A percentile compares a stretch with the other conserved stretches of the same genome.
Evolutionary conservation across 1,284 basidiomycete species (phyloP).

Genomic region (Erythrobasidium hasegawianum): DNA sequence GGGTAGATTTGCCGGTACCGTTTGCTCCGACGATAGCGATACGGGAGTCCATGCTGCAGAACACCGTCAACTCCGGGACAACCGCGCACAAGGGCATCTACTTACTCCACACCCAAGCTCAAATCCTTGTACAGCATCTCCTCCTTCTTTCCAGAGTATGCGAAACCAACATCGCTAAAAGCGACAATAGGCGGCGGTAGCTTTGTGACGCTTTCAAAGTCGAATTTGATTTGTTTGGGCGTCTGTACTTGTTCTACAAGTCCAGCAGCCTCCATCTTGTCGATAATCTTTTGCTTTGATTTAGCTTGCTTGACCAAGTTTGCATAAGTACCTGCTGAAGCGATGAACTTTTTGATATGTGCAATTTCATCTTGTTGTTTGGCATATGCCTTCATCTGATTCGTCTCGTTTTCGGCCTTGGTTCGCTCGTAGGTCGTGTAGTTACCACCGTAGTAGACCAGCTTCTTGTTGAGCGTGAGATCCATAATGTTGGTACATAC

Average conservation of each 20-base stretch:
- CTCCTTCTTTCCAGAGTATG: constrained; percentile 81
- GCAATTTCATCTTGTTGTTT: constrained; percentile 82
- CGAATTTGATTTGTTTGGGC: constrained; percentile 74
- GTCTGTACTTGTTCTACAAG: constrained; percentile 83
- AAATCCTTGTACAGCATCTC: constrained; percentile 85
- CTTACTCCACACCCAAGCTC: constrained; percentile 89
- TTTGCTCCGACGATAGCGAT: constrained; percentile 98
- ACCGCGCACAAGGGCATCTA: too few relatives aligned
- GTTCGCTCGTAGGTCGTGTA: constrained; percentile 73
- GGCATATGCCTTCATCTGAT: constrained; percentile 97
- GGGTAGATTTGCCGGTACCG: constrained; percentile 95
- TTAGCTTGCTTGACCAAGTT: constrained; percentile 98
- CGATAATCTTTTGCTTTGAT: constrained; percentile 99
- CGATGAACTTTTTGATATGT: constrained; percentile 61
- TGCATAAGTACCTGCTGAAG: constrained; percentile 96
- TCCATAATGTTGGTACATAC: constrained; percentile 99
- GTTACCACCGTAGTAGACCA: constrained; percentile 41
- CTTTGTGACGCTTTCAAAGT: constrained; percentile 92
- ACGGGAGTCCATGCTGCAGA: constrained; percentile 80
- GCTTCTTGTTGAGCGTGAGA: constrained; percentile 78
- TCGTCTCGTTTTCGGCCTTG: constrained; percentile 94
- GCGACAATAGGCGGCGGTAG: constrained; percentile 96
- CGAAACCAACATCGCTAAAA: constrained; percentile 90
- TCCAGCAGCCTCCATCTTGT: constrained; percentile 99
- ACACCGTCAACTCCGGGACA: too few relatives aligned